Conservation (phyloP, 129 eudicot species). For the Flaveria sonorensis region DNA sequence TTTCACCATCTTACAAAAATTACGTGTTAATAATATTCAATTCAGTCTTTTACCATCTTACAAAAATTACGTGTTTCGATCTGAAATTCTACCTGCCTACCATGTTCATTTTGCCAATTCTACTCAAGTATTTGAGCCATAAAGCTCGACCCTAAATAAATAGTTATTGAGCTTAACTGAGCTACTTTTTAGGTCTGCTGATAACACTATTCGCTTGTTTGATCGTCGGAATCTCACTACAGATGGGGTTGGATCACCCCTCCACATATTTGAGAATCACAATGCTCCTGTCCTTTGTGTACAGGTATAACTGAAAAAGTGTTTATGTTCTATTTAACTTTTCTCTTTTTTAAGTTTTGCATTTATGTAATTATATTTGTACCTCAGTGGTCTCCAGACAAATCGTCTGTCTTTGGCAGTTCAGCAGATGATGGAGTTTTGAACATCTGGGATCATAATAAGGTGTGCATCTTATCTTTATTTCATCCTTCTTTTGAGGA, state of each 20-base stretch:
- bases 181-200: conserved; percentile 69
- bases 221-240: conserved; percentile 82
- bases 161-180: neutral
- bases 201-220: conserved; percentile 78
- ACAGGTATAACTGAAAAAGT: conserved; percentile 48
- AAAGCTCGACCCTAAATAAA: neutral
- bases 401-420: conserved; percentile 87
- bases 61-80: neutral
- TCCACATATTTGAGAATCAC: conserved; percentile 82
- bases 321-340: neutral
- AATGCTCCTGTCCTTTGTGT: conserved; percentile 88
- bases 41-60: too few relatives aligned
- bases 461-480: conserved; percentile 39
- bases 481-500: neutral
- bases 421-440: conserved; percentile 87
- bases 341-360: neutral
- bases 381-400: conserved; percentile 78
- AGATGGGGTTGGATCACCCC: conserved; percentile 76
- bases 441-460: conserved; percentile 79
- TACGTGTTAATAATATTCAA: too few relatives aligned
- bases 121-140: neutral
- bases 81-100: neutral
- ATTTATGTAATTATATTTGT: neutral
- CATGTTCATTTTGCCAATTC: neutral
- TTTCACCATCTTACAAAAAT: too few relatives aligned